Percentiles rank a stretch among this genome's conserved stretches.
phyloP scores from a whole-genome alignment of 2,329 filamentous ascomycete species.

The Niveomyces coronatus region DNA sequence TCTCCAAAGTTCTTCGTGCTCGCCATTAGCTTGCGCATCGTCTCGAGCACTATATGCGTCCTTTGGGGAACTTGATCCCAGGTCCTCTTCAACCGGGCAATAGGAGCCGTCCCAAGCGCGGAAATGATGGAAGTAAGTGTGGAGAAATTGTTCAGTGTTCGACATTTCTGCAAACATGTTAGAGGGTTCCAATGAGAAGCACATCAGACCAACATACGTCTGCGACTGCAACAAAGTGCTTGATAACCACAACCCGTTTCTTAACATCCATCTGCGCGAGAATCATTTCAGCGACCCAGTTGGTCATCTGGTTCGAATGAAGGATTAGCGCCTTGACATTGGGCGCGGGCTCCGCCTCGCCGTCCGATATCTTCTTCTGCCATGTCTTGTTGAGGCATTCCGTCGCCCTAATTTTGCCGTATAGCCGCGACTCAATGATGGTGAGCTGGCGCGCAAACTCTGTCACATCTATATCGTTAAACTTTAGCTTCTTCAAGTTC shows the following conservation, averaged over 20 bases:
- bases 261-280: constrained; percentile 88
- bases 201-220: constrained; percentile 54
- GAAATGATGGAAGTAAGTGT: constrained; percentile 97
- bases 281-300: constrained; percentile 99
- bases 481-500: constrained; percentile 99
- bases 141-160: constrained; percentile 88
- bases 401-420: constrained; percentile 89
- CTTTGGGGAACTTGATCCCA: constrained; percentile 90
- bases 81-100: constrained; percentile 84
- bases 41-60: constrained; percentile 70
- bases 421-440: constrained; percentile 89
- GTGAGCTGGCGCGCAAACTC: constrained; percentile 98
- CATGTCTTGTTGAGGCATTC: constrained; percentile 98
- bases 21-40: constrained; percentile 89
- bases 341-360: constrained; percentile 73
- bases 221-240: constrained; percentile 93
- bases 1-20: constrained; percentile 98
- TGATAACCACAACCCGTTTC: constrained; percentile 93
- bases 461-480: constrained; percentile 88
- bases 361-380: constrained; percentile 86
- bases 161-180: constrained; percentile 64
- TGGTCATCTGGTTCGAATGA: constrained; percentile 97
- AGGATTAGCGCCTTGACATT: constrained; percentile 96
- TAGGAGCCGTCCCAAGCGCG: constrained; percentile 85
- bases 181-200: constrained; percentile 7